Base-by-base conservation (phyloP, 1,284 basidiomycete genomes). In the Microbotryomycetes sp. region DNA sequence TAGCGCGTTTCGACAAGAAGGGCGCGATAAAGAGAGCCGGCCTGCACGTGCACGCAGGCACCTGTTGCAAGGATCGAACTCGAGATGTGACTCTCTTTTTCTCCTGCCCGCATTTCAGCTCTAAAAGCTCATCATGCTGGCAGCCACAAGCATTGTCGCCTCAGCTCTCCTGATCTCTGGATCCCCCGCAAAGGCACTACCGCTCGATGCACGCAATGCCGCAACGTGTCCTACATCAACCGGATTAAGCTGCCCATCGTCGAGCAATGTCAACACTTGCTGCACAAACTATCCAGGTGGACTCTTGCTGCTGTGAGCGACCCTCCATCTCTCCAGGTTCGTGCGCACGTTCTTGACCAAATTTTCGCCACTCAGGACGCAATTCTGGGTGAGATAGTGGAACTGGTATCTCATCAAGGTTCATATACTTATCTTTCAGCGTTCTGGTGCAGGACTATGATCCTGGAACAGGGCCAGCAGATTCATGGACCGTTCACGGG, bases 381-480 rank as follows among this genome's bases (percentile, higher is more conserved):
- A 62, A 28, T 67, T 67, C 58, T 65, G 57, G 57, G 60, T 47
- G 15, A 15, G 31, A 29, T 16, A 23, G n/a, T n/a, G n/a, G n/a
- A n/a, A n/a, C n/a, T n/a, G n/a, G n/a, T n/a, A n/a, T n/a, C n/a
- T n/a, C n/a, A n/a, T n/a, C n/a, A n/a, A n/a, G n/a, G n/a, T n/a
- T n/a, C n/a, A n/a, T n/a, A n/a, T n/a, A n/a, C n/a, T n/a, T n/a
- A n/a, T n/a, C n/a, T n/a, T n/a, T n/a, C n/a, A n/a, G n/a, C n/a
- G n/a, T n/a, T n/a, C n/a, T n/a, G n/a, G n/a, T n/a, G 72, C 86
- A 84, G 83, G 84, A 85, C 66, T 80, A 80, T 2, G 65, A 81
- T 58, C 84, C 87, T 0, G 75, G 81, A 1, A 84, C 83, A 28
- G 85, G 86, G 3, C 86, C 87, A 22, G 72, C 70, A 9, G 70